Percentiles rank a stretch among this genome's conserved stretches.
Conservation (phyloP, 2,329 filamentous ascomycete genomes). For the Cordyceps farinosa region DNA sequence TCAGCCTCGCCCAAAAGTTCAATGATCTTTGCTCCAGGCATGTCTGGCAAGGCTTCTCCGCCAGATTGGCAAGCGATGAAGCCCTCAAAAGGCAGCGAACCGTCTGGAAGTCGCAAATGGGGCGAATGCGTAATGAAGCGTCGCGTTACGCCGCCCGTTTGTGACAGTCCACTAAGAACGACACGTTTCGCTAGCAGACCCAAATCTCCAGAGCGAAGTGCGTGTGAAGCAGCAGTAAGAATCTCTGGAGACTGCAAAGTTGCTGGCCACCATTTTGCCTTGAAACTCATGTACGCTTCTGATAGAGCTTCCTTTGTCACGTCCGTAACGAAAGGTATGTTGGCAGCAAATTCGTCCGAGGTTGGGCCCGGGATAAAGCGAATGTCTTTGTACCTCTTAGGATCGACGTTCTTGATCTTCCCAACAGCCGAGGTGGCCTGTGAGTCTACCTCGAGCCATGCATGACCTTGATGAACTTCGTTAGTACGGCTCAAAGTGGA, state of each 20-base stretch:
- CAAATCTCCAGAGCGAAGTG: constrained; percentile 17
- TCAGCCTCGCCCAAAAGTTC: constrained; percentile 21
- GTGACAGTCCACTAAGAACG: constrained; percentile 20
- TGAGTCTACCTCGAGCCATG: constrained; percentile 23
- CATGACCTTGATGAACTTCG: constrained; percentile 16
- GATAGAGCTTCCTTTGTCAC: constrained; percentile 19
- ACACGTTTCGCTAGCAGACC: constrained; percentile 19
- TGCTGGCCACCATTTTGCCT: constrained; percentile 22
- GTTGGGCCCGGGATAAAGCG: constrained; percentile 20
- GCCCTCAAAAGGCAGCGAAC: constrained; percentile 19
- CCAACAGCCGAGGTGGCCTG: constrained; percentile 21
- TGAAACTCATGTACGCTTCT: constrained; percentile 19
- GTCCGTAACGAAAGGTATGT: constrained; percentile 19
- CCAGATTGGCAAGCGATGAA: constrained; percentile 23
- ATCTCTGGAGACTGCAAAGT: constrained; percentile 21
- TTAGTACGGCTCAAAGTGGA: background rate
- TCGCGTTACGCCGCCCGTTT: constrained; percentile 21
- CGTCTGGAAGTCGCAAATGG: constrained; percentile 21
- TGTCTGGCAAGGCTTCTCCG: constrained; percentile 12
- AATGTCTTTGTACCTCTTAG: constrained; percentile 20
- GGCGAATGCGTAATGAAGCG: constrained; percentile 15
- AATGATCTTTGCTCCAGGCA: background rate
- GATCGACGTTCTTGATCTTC: constrained; percentile 21
- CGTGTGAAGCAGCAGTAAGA: constrained; percentile 19
- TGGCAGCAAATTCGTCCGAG: constrained; percentile 17